Percentiles rank a stretch among this genome's conserved stretches.
Evolutionary conservation across 306 rosid species (phyloP).

Genomic region (cucumber (Cucumis sativus)): Cucumber_9930_V3 NC_026655.2:20252501-20253000

Average conservation of each 20-base stretch:
- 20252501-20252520: background rate
- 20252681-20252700: constrained; percentile 88
- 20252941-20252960: constrained; percentile 53
- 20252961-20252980: background rate
- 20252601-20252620: background rate
- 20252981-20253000: background rate
- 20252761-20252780: constrained; percentile 53
- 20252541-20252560: background rate
- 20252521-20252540: background rate
- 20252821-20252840: constrained; percentile 49
- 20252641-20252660: constrained; percentile 69
- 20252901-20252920: constrained; percentile 75
- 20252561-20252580: background rate
- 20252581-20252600: background rate
- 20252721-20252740: constrained; percentile 89
- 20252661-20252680: constrained; percentile 88
- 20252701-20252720: constrained; percentile 98
- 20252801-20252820: constrained; percentile 61
- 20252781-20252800: constrained; percentile 86
- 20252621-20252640: background rate
- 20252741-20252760: constrained; percentile 69
- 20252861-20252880: constrained; percentile 89
- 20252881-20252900: constrained; percentile 36
- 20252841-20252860: constrained; percentile 55
- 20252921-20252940: constrained; percentile 67